Conservation (phyloP, 2,329 filamentous ascomycete genomes). For the Clarireedia hainanense region DNA sequence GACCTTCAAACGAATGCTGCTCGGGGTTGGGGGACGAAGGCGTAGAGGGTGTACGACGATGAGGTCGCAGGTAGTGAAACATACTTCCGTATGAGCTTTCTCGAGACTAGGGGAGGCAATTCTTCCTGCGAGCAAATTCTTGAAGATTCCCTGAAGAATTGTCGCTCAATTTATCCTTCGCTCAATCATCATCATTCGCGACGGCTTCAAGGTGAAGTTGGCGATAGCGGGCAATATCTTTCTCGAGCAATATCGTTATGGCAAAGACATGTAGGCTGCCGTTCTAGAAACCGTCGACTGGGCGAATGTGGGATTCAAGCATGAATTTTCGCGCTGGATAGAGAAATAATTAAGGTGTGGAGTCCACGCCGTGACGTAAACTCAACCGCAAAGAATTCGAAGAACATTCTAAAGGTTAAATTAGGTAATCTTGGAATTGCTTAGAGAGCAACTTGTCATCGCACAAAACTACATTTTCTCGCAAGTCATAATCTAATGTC, state of each 20-base stretch:
- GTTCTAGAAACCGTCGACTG: neutral
- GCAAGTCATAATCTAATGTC: no score
- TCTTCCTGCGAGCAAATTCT: neutral
- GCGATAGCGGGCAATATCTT: neutral
- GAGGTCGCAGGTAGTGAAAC: slow-evolving; percentile 31
- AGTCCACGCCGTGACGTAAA: neutral
- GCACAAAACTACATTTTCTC: no score
- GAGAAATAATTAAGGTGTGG: neutral
- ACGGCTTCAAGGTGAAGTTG: neutral
- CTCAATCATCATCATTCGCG: neutral
- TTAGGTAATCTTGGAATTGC: no score
- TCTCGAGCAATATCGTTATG: neutral
- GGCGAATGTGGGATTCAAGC: neutral
- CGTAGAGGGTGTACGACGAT: slow-evolving; percentile 28
- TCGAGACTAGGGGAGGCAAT: neutral
- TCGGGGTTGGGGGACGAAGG: slow-evolving; percentile 26
- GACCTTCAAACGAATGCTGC: slow-evolving; percentile 23
- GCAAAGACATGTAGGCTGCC: neutral
- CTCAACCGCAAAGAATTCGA: no score
- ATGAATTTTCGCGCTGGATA: neutral
- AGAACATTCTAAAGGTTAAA: no score
- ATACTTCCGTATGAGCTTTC: slow-evolving; percentile 14
- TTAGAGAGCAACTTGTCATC: no score
- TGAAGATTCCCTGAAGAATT: neutral
- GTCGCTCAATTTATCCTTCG: neutral